Evolutionary conservation across 192 early-diverging fungal genomes (phyloP), one percentile per base, ranked within the genome.

Genomic region (Rhizophlyctis rosea): DNA sequence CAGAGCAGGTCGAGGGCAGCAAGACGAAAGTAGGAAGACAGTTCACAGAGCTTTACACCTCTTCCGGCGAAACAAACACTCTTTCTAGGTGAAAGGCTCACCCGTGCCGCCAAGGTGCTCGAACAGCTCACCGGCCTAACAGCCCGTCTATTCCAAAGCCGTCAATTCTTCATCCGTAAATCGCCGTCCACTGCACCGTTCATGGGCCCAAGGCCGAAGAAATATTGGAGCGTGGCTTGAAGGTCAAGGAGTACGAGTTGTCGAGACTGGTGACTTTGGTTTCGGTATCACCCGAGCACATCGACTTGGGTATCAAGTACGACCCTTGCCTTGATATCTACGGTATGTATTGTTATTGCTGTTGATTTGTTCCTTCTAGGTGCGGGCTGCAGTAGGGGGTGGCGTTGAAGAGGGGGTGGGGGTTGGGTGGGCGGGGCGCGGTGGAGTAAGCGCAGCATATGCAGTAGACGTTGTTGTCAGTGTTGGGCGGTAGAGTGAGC

Each of bases 221-320:
- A 81, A 96, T 99, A 77, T 85, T 99, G 55, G 97, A 99, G 86
- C 94, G 95, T 79, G 97, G 97, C 68, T 82, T 99, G 69, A 98
- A 98, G 89, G 97, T 99, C 76, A 96, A 96, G 90, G 97, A 99
- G 78, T 99, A 95, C 86, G 97, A 99, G 82, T 82, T 99, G 39
- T 86, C 86, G 76, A 81, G 81, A 97, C 94, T 60, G 97, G 97
- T 58, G 97, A 99, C 92, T 99, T 99, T 72, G 97, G 97, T 71
- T 99, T 98, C 82, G 97, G 97, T 94, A 92, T 99, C 84, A 90
- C 97, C 95, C 76, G 97, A 99, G 85, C 97, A 99, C 88, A 99
- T 99, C 70, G 97, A 98, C 86, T 87, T 99, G 79, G 95, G 94
- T 76, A 98, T 99, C 88, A 98, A 99, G 89, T 98, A 98, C 84